These are phyloP conservation scores for Candida mattraensis DNA, from an alignment of 805 yeast species.

Conservation along the genomic window DNA sequence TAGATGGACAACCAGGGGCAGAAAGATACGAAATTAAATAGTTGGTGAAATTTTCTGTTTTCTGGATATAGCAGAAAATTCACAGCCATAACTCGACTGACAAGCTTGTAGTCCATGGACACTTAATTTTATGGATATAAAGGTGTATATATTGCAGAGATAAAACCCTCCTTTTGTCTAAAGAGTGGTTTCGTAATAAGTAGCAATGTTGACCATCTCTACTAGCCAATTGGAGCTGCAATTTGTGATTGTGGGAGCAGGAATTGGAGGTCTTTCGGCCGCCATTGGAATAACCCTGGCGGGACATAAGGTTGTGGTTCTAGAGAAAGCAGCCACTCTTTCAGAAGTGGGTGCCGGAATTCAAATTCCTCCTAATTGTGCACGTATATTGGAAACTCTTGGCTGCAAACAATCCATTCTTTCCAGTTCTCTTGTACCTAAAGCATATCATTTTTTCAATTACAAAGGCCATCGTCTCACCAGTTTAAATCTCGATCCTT, in stretches of 20 bases:
- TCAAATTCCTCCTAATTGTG: constrained; percentile 23
- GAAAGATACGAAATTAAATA: neutral
- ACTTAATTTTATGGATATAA: too few species aligned
- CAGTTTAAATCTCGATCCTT: constrained; percentile 12
- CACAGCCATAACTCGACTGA: too few species aligned
- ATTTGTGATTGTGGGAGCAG: constrained; percentile 32
- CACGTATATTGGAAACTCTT: constrained; percentile 14
- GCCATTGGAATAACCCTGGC: constrained; percentile 26
- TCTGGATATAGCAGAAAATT: too few species aligned
- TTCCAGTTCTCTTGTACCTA: constrained; percentile 13
- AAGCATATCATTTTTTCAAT: constrained; percentile 13
- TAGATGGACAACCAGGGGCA: neutral
- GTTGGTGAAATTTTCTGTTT: constrained; percentile 11
- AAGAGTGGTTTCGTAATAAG: too few species aligned
- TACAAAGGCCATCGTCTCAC: constrained; percentile 14
- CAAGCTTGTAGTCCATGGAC: too few species aligned
- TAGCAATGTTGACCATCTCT: neutral
- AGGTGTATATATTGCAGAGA: too few species aligned
- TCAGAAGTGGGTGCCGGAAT: constrained; percentile 21
- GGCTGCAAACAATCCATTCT: constrained; percentile 12
- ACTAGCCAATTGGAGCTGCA: constrained; percentile 8
- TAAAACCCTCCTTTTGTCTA: too few species aligned
- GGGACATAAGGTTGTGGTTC: constrained; percentile 28
- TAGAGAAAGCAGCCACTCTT: constrained; percentile 29
- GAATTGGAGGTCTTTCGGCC: constrained; percentile 32